Base-by-base conservation (phyloP, 768 basidiomycete species). In the Pleurotus citrinopileatus region DNA sequence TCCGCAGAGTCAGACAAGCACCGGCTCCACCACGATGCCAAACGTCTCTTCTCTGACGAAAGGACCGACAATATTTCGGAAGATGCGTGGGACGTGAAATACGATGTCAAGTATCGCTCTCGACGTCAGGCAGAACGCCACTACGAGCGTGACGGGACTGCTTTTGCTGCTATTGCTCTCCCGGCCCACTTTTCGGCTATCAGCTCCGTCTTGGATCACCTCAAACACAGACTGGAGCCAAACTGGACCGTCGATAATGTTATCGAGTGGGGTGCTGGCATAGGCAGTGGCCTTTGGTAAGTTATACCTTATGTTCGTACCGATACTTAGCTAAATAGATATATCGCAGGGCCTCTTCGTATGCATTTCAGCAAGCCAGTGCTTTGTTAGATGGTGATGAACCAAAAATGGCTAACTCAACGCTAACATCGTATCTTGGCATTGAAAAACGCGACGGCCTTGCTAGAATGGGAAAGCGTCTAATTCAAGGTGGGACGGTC, bases 121-220 rank as follows among this genome's bases (percentile, higher is more conserved):
- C 70, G 73, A 37, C 70, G 73, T 50, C 86, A 89, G 62, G 75
- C 78, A 29, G 68, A 68, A 54, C 78, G 78, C 23, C 88, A 89
- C 66, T 73, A 73, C 36, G 76, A 80, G 52, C 78, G 87, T 23
- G 89, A 94, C 58, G 91, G 86, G 20, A 84, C 88, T 22, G 93
- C 93, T 3, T 95, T 94, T 65, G 87, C 88, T 12, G 84, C 89
- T 10, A 78, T 94, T 45, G 88, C 86, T n/a, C 78, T 95, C 58
- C 93, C 93, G 1, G 83, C 86, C 2, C 89, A 94, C 70, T 95
- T 89, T 65, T 82, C 91, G 42, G 91, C 85, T 2, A 87, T 94
- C 47, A 77, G 72, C 45, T 74, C 87, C n/a, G 90, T 94, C 4
- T 69, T 95, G 15, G 73, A 80, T 43, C 85, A 91, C 58, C 60